phyloP scores from a whole-genome alignment of 495 filamentous ascomycete species.

The Glonium stellatum region DNA sequence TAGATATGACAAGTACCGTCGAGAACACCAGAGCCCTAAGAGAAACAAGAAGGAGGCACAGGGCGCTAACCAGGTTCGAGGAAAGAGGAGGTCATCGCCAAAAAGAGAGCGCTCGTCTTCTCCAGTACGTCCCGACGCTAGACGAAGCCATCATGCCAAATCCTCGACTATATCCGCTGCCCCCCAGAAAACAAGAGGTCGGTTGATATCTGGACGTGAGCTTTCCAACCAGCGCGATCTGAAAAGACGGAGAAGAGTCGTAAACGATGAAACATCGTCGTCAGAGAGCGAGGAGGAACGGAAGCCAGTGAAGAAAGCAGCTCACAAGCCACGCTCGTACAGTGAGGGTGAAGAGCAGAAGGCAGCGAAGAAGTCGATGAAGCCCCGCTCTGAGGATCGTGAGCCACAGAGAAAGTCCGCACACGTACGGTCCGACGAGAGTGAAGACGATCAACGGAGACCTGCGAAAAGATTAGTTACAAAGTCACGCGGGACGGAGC shows the following conservation, averaged over 20 bases:
- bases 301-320: constrained; percentile 13
- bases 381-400: constrained; percentile 15
- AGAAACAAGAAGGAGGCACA: constrained; percentile 23
- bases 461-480: constrained; percentile 12
- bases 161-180: not conserved
- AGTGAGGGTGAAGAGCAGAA: constrained; percentile 24
- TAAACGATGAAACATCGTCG: constrained; percentile 15
- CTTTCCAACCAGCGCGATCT: constrained; percentile 19
- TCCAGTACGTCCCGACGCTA: constrained; percentile 16
- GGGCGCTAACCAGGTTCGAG: constrained; percentile 3
- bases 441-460: constrained; percentile 10
- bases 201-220: constrained; percentile 23
- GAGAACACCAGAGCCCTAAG: constrained; percentile 38
- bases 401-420: constrained; percentile 3
- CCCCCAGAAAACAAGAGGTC: constrained; percentile 17
- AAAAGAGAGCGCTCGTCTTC: constrained; percentile 21
- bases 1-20: constrained; percentile 61
- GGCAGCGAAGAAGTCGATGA: constrained; percentile 14
- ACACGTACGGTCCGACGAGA: constrained; percentile 14
- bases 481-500: not conserved
- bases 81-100: constrained; percentile 23
- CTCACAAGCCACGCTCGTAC: constrained; percentile 17
- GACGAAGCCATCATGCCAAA: constrained; percentile 12
- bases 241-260: constrained; percentile 18
- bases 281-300: constrained; percentile 20